Percentiles rank a stretch among this genome's conserved stretches.
Evolutionary conservation across 2,329 filamentous ascomycete genomes (phyloP).

Genomic region (Neonectria magnoliae): DNA sequence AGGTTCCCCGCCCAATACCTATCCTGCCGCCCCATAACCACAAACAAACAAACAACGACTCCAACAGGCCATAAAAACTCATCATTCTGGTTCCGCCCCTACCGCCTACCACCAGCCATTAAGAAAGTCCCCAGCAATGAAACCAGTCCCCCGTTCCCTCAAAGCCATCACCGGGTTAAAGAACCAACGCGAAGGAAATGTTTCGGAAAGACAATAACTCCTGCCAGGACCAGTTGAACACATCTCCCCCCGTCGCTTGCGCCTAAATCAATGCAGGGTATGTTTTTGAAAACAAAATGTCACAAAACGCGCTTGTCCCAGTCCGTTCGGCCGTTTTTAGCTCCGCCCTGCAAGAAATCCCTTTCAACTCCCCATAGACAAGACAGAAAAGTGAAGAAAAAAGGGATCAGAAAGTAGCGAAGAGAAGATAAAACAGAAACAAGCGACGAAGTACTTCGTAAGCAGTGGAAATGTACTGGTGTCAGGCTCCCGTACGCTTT

Average conservation of each 20-base stretch:
- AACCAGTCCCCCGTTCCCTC: constrained; percentile 10
- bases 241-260: constrained; percentile 32
- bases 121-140: constrained; percentile 9
- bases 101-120: constrained; percentile 16
- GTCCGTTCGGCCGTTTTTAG: constrained; percentile 26
- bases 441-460: constrained; percentile 16
- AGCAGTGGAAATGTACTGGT: constrained; percentile 30
- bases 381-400: constrained; percentile 24
- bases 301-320: constrained; percentile 32
- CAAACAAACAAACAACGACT: constrained; percentile 12
- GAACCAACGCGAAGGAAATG: constrained; percentile 15
- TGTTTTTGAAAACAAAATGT: constrained; percentile 35
- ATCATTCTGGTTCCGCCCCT: constrained; percentile 38
- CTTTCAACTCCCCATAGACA: constrained; percentile 31
- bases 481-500: constrained; percentile 29
- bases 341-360: constrained; percentile 20
- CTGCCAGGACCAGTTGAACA: constrained; percentile 20
- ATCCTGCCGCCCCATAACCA: constrained; percentile 11
- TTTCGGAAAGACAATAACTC: constrained; percentile 32
- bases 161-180: constrained; percentile 12
- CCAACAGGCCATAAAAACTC: constrained; percentile 23
- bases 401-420: constrained; percentile 22
- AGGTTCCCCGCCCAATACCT: constrained; percentile 24
- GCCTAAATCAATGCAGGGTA: constrained; percentile 45
- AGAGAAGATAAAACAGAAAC: constrained; percentile 25